Evolutionary conservation across 495 filamentous ascomycete species (phyloP), one percentile per base, ranked within the genome.

Genomic region (Neurospora discreta): DNA sequence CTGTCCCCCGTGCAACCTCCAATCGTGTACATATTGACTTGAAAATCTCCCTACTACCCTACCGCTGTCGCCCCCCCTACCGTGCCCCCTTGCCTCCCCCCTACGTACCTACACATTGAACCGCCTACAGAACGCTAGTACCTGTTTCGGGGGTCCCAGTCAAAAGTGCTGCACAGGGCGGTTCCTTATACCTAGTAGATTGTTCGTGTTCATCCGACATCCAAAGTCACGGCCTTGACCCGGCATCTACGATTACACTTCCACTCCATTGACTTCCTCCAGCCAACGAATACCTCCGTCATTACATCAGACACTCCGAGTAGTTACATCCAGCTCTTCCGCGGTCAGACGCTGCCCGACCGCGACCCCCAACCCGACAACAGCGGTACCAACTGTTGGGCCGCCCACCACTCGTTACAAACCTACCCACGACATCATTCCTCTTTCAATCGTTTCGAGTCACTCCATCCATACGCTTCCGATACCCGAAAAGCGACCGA

Each of bases 281-380:
- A 18, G 23, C 52, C 52, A 65, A 30, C 52, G 52, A 33, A 26
- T 30, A 65, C 52, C 52, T 33, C 52, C 52, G 30, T 65, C 52
- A 65, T 65, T 18, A 65, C 52, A 65, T 65, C 26, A 65, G 52
- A 30, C 15, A 65, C 26, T 16, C 13, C 26, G 30, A 65, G 23
- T 36, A 16, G 52, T 33, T 33, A 65, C 52, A 9, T 65, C 52
- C 52, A 65, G 26, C 15, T 33, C 16, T 65, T 18, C 15, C 26
- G 30, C 58, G 23, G 18, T 16, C 42, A 70, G 69, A 70, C 40
- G 69, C 69, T 58, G 69, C 69, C 69, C 69, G 42, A 58, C 69
- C 39, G 38, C 42, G 42, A 36, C 23, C 69, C 30, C 16, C 18
- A 33, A 70, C 23, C 20, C 42, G 33, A 42, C 30, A 33, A 33